A percentile compares a stretch with the other conserved stretches of the same genome.
Conservation (phyloP, 495 filamentous ascomycete genomes). For the Niebla homalea region DNA sequence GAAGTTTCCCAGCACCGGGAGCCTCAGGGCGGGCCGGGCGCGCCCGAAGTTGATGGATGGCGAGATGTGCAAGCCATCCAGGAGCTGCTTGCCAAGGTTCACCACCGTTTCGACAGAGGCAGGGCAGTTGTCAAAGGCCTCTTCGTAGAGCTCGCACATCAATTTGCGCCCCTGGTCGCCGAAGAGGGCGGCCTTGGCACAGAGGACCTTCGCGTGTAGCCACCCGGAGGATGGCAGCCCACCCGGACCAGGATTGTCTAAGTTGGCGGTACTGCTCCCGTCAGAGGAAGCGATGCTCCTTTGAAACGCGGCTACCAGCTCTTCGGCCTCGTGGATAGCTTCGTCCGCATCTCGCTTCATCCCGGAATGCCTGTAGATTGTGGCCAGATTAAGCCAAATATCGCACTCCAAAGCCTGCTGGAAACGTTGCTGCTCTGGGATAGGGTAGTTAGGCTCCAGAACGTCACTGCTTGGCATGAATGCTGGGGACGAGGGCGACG, state of each 20-base stretch:
- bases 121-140: constrained; percentile 56
- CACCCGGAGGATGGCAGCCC: constrained; percentile 62
- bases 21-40: constrained; percentile 48
- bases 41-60: constrained; percentile 49
- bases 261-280: constrained; percentile 35
- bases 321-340: constrained; percentile 69
- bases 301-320: constrained; percentile 42
- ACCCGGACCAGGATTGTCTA: constrained; percentile 57
- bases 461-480: background rate
- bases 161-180: constrained; percentile 30
- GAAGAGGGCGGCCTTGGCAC: constrained; percentile 61
- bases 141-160: constrained; percentile 64
- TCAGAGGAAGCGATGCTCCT: constrained; percentile 24
- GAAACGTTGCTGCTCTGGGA: constrained; percentile 39
- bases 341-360: constrained; percentile 64
- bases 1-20: too few species aligned
- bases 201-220: constrained; percentile 65
- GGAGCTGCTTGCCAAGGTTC: constrained; percentile 65
- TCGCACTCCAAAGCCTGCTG: constrained; percentile 52
- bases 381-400: constrained; percentile 80
- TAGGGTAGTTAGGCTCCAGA: constrained; percentile 21
- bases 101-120: constrained; percentile 74
- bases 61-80: constrained; percentile 34
- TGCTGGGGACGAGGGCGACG: background rate
- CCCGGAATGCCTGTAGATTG: constrained; percentile 70